Base-by-base conservation (phyloP, 805 yeast genomes). In the Nakazawaea ishiwadae region DNA sequence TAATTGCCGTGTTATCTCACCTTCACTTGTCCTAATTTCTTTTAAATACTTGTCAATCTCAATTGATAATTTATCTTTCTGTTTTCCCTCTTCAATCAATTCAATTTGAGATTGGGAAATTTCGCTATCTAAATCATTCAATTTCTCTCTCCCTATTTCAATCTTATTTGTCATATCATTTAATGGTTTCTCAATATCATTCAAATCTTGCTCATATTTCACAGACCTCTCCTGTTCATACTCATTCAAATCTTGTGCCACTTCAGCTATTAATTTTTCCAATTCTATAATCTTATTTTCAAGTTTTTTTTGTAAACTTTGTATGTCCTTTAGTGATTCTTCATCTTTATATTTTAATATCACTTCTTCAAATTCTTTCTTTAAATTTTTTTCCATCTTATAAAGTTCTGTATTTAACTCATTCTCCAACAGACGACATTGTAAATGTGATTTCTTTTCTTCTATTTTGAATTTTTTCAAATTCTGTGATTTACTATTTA, bases 391-490 rank as follows among this genome's bases (percentile, higher is more conserved):
- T n/a, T 53, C 44, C 8, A 57, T 37, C 17, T 48, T 42, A 12
- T 48, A 51, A 16, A 60, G 48, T 18, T 55, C 47, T 5, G 32
- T 18, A 28, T 50, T 46, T 18, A 60, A 37, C 5, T 39, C 30
- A 14, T 42, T 40, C 6, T 52, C 20, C 23, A 16, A 23, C 35
- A 7, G 38, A 36, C 54, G 58, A 12, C 39, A 37, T 30, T 41
- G 40, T 23, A 51, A 38, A 7, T 37, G 28, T 1, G 37, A 14
- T 16, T 50, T 44, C 12, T 50, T 44, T 4, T 44, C 41, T 7
- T 42, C 47, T 19, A 14, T 31, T 33, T 21, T 48, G 48, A 39
- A 46, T 47, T 5, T 42, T 41, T 11, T 40, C 19, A 24, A 47
- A 40, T 30, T 42, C 34, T 11, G 34, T 15, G 16, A 42, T 42